Conservation (phyloP, 805 yeast genomes). For the Candida broadrunensis region DNA sequence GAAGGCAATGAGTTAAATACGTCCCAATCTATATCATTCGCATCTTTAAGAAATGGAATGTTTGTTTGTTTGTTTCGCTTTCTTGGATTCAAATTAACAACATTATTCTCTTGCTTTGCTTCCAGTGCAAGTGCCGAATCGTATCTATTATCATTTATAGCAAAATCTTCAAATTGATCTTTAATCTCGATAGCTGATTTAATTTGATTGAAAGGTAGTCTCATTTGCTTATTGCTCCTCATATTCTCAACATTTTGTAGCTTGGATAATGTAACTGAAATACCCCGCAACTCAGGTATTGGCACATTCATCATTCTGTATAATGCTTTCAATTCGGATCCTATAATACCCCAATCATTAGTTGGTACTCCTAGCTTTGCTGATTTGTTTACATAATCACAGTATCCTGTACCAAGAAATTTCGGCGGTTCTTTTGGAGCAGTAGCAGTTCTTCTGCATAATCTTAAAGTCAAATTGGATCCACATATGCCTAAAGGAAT, state of each 20-base stretch:
- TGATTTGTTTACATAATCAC: constrained; percentile 62
- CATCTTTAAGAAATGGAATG: constrained; percentile 1
- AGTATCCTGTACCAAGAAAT: constrained; percentile 78
- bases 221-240: constrained; percentile 19
- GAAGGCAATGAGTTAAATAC: constrained; percentile 65
- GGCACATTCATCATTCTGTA: constrained; percentile 57
- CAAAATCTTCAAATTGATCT: neutral
- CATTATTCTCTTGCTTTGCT: neutral
- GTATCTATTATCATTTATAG: neutral
- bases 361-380: constrained; percentile 61
- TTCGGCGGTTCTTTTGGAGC: constrained; percentile 80
- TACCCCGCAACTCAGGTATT: constrained; percentile 70
- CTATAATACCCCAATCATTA: constrained; percentile 56
- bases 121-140: too few species aligned
- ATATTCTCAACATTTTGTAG: constrained; percentile 40
- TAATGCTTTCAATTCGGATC: constrained; percentile 56
- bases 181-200: constrained; percentile 5
- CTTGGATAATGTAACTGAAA: constrained; percentile 67
- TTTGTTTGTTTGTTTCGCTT: neutral
- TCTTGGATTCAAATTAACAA: neutral
- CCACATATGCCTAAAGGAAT: constrained; percentile 47
- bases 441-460: constrained; percentile 58
- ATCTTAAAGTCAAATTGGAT: constrained; percentile 57
- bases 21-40: constrained; percentile 52
- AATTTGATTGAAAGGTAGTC: constrained; percentile 14